Evolutionary conservation across 2,329 filamentous ascomycete genomes (phyloP).

Genomic region (Mariannaea sp.): DNA sequence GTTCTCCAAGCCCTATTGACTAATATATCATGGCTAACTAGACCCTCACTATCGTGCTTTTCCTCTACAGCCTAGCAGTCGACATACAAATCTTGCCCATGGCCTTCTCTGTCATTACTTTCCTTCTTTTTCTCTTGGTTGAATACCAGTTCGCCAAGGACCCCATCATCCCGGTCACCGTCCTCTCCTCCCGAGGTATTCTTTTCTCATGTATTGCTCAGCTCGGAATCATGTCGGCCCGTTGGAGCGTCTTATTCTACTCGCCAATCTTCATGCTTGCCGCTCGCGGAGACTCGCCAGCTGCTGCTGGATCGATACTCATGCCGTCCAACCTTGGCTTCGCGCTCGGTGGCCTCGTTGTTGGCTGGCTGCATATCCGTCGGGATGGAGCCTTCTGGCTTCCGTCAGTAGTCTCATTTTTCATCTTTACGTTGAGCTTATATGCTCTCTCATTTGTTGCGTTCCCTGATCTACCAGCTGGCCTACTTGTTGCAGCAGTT

Average conservation of each 20-base stretch:
- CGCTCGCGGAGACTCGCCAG: slow-evolving; percentile 71
- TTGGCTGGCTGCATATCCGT: slow-evolving; percentile 77
- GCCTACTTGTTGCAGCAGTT: slow-evolving; percentile 62
- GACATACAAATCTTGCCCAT: slow-evolving; percentile 65
- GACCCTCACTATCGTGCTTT: slow-evolving; percentile 68
- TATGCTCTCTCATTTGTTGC: slow-evolving; percentile 60
- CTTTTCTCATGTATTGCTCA: slow-evolving; percentile 76
- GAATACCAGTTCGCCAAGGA: slow-evolving; percentile 68
- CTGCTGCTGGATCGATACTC: slow-evolving; percentile 73
- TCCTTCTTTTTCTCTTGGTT: slow-evolving; percentile 62
- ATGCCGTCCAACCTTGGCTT: slow-evolving; percentile 85
- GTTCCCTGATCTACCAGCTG: slow-evolving; percentile 54
- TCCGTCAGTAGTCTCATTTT: slow-evolving; percentile 63
- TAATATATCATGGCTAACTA: slow-evolving; percentile 38
- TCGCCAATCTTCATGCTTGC: slow-evolving; percentile 79
- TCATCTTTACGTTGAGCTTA: slow-evolving; percentile 65
- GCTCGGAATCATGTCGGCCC: slow-evolving; percentile 77
- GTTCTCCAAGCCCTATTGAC: background rate
- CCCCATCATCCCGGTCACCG: slow-evolving; percentile 74
- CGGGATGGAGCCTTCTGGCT: slow-evolving; percentile 74
- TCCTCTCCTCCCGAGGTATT: slow-evolving; percentile 72
- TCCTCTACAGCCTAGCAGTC: slow-evolving; percentile 73
- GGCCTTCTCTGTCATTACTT: slow-evolving; percentile 56
- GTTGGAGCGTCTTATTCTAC: slow-evolving; percentile 83
- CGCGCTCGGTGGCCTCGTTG: slow-evolving; percentile 71